Conservation (phyloP, 495 filamentous ascomycete genomes). For the Xylaria longipes region DNA sequence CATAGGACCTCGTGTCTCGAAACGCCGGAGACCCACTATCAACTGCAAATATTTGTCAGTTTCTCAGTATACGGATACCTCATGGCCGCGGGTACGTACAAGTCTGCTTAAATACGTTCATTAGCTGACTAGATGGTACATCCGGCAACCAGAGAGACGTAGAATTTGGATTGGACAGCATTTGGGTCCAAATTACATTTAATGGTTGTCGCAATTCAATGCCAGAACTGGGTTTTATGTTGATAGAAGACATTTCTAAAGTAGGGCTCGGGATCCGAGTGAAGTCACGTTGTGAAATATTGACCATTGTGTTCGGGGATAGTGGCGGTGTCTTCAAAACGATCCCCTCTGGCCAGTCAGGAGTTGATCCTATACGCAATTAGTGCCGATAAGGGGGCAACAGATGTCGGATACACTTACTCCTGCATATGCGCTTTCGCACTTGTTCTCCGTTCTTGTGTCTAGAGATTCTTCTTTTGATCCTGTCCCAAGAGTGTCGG, state of each 20-base stretch:
- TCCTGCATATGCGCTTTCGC: neutral
- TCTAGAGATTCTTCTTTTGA: neutral
- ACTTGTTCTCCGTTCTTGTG: neutral
- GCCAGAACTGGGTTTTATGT: no score
- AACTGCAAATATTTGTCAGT: neutral
- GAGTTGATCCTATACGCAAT: neutral
- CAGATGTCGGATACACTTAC: neutral
- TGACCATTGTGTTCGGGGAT: neutral
- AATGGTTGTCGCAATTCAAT: neutral
- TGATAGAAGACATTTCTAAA: neutral
- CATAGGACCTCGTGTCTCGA: neutral
- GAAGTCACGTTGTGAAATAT: no score
- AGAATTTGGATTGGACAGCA: neutral
- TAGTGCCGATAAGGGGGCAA: neutral
- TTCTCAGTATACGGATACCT: neutral
- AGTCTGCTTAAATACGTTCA: neutral
- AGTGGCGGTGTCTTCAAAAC: neutral
- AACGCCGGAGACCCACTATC: neutral
- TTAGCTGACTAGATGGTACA: neutral
- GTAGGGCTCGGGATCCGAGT: no score
- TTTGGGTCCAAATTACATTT: neutral
- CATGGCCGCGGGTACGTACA: neutral
- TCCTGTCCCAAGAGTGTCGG: neutral
- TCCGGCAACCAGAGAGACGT: neutral
- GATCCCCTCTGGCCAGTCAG: neutral